Conservation (phyloP, 495 filamentous ascomycete species). For the Mytilinidion resinicola region DNA sequence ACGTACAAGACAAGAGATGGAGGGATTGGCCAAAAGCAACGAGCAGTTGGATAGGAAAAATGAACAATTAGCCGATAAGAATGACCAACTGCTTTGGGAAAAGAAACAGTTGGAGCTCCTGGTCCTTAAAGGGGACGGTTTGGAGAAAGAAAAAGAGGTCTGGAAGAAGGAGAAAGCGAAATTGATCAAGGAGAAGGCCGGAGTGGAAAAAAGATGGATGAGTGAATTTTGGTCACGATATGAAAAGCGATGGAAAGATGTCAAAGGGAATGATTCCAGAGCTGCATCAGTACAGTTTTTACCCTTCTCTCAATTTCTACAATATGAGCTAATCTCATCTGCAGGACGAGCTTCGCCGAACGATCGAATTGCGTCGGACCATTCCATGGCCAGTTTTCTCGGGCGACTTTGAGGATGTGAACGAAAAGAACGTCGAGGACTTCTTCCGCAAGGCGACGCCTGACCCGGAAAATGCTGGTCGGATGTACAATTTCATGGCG, state of each 20-base stretch:
- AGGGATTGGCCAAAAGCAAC: neutral
- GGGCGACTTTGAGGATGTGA: neutral
- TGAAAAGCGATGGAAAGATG: neutral
- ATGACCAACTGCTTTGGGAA: neutral
- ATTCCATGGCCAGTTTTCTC: slow-evolving; percentile 9
- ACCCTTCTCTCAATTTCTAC: too few relatives aligned
- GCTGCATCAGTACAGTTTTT: too few relatives aligned
- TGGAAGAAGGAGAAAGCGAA: neutral
- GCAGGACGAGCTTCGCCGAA: too few relatives aligned
- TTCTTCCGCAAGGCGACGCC: slow-evolving; percentile 4
- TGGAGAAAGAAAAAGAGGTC: neutral
- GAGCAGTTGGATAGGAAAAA: too few relatives aligned
- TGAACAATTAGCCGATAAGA: neutral
- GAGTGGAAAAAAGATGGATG: neutral
- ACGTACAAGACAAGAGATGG: too few relatives aligned
- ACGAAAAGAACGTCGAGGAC: neutral
- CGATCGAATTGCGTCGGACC: neutral
- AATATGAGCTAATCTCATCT: too few relatives aligned
- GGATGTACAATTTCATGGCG: neutral
- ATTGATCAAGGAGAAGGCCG: neutral
- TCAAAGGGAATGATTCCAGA: neutral
- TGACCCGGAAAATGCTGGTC: neutral
- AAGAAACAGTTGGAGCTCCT: slow-evolving; percentile 5
- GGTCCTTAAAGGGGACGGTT: too few relatives aligned
- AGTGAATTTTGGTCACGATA: slow-evolving; percentile 3